Percentiles rank a stretch among this genome's conserved stretches.
Evolutionary conservation across 371 early-diverging fungal genomes (phyloP).

Genomic region (Actinomortierella wolfii): DNA sequence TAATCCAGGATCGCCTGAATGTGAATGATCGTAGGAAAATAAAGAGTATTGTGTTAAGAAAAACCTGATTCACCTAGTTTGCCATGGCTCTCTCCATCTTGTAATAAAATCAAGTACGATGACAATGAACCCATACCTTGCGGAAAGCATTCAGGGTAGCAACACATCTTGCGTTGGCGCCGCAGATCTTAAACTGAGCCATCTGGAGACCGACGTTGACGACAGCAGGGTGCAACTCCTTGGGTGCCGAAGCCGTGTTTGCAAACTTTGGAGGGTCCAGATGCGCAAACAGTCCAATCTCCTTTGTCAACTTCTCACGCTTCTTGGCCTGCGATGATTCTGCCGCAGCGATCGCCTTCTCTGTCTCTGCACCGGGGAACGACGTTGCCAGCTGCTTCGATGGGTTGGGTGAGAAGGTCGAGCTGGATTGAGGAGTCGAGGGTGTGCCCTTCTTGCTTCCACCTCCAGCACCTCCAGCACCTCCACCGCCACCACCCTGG

Average conservation of each 20-base stretch:
- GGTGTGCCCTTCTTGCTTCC: slow-evolving; percentile 33
- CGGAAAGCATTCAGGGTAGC: slow-evolving; percentile 86
- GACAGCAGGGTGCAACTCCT: slow-evolving; percentile 89
- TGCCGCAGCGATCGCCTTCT: slow-evolving; percentile 28
- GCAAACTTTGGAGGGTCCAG: slow-evolving; percentile 64
- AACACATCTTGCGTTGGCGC: slow-evolving; percentile 89
- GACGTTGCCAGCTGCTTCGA: slow-evolving; percentile 42
- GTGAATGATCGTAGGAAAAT: not conserved
- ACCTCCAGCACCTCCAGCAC: slow-evolving; percentile 1
- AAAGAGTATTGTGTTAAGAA: not conserved
- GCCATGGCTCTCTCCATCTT: too few species aligned
- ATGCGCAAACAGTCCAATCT: slow-evolving; percentile 72
- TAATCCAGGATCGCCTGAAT: slow-evolving; percentile 91
- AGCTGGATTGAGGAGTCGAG: slow-evolving; percentile 27
- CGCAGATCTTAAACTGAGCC: slow-evolving; percentile 83
- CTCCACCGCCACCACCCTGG: slow-evolving; percentile 26
- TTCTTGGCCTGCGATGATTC: slow-evolving; percentile 50
- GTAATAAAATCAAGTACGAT: too few species aligned
- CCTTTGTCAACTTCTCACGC: slow-evolving; percentile 49
- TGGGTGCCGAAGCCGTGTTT: slow-evolving; percentile 52
- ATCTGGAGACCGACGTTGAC: slow-evolving; percentile 85
- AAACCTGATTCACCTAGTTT: too few species aligned
- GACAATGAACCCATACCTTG: slow-evolving; percentile 55
- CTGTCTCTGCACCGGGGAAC: slow-evolving; percentile 46
- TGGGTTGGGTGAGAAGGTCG: slow-evolving; percentile 46